Percentiles rank a stretch among this genome's conserved stretches.
These are phyloP conservation scores for Fusarium sp. DNA, from an alignment of 2,329 filamentous ascomycete species.

Conservation along the genomic window DNA sequence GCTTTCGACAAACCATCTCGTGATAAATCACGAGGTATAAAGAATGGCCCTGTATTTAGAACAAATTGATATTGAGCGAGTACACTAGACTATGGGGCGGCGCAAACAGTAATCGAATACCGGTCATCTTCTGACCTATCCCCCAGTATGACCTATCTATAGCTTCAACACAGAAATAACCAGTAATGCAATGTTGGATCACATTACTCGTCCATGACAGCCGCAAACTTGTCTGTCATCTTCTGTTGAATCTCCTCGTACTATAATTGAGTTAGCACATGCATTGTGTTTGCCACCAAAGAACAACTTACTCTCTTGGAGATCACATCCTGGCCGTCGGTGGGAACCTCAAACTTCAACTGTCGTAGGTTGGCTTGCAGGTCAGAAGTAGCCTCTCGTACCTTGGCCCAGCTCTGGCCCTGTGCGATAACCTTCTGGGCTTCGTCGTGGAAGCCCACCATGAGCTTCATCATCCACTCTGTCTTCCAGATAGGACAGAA, in stretches of 20 bases:
- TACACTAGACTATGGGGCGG: slow-evolving; percentile 43
- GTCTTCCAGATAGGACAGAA: slow-evolving; percentile 99
- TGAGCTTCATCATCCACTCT: slow-evolving; percentile 99
- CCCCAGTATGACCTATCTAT: slow-evolving; percentile 43
- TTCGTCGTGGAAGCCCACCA: slow-evolving; percentile 98
- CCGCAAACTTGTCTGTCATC: slow-evolving; percentile 97
- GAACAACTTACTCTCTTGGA: slow-evolving; percentile 76
- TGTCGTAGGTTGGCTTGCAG: slow-evolving; percentile 85
- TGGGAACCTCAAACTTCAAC: slow-evolving; percentile 97
- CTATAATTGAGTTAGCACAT: slow-evolving; percentile 60
- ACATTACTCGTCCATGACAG: slow-evolving; percentile 89
- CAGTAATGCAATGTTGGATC: slow-evolving; percentile 29
- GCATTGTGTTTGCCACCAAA: not conserved
- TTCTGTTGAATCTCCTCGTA: slow-evolving; percentile 91
- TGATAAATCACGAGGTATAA: not conserved
- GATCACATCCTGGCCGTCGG: slow-evolving; percentile 82
- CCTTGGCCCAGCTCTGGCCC: slow-evolving; percentile 91
- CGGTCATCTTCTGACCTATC: slow-evolving; percentile 35
- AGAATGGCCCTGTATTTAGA: slow-evolving; percentile 11
- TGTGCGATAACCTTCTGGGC: slow-evolving; percentile 93
- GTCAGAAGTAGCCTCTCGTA: slow-evolving; percentile 88
- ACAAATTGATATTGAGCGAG: slow-evolving; percentile 42
- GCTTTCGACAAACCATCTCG: not conserved
- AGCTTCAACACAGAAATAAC: slow-evolving; percentile 38
- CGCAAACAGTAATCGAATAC: slow-evolving; percentile 41